Evolutionary conservation across 176 grass and related monocot genomes (phyloP), one percentile per base, ranked within the genome.

Genomic region (Aegilops bicornis): DNA sequence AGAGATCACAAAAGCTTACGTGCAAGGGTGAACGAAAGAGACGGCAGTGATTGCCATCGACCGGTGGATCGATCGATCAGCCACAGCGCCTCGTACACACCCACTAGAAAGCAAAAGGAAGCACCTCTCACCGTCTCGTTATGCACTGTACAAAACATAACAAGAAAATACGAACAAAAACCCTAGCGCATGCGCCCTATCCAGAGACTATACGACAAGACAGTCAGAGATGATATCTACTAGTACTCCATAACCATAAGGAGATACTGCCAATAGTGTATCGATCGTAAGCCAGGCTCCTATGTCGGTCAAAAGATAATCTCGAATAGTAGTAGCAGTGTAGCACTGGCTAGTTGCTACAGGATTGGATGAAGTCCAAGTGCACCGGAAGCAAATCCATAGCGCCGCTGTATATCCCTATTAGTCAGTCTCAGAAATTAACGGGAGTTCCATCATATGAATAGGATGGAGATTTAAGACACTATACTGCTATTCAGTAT

Each of bases 1-100:
- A 76, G 81, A 87, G 85, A 91, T 84, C 85, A 76, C 16, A 70
- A 52, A 70, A 15, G 76, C 89, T 88, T 91, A 64, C 89, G 85
- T 91, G 89, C 8, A 64, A 24, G 69, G 84, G 89, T 76, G 81
- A 76, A 40, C n/a, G 77, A 88, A 79, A 88, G 61, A 69, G 76
- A 91, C 52, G 69, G 85, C 62, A 27, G 68, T 64, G 79, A 89
- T 83, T 79, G 73, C 27, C 80, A 60, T 54, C 50, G 48, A 52
- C 48, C 14, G 4, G 25, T 30, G 19, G 62, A 64, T 31, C 7
- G 8, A 76, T 37, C 30, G 69, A 71, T 76, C 73, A 20, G 15
- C 54, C 54, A 62, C 12, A 92, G 73, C 79, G 59, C 56, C 43
- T 84, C 39, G 56, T 80, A 43, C 69, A 84, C 20, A 11, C 52